These are phyloP conservation scores for Naganishia kalamii DNA, from an alignment of 768 basidiomycete species.

Conservation along the genomic window DNA sequence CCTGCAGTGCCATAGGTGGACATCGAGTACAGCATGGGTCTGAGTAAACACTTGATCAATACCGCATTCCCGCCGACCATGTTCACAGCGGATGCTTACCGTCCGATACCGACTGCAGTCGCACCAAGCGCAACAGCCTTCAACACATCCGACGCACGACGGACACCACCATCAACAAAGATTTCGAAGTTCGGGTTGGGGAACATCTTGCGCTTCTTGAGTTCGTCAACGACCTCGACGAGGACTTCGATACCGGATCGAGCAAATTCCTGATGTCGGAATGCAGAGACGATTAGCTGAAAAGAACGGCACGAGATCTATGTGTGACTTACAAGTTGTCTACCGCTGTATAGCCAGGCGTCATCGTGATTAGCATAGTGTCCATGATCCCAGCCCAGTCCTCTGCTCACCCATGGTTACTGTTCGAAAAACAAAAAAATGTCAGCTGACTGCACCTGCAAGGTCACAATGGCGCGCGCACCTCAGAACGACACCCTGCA, in stretches of 20 bases:
- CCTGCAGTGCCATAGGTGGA: constrained; percentile 72
- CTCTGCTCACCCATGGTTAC: not conserved
- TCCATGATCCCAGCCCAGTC: no score
- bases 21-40: constrained; percentile 51
- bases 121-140: constrained; percentile 84
- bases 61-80: not conserved
- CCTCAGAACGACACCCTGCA: constrained; percentile 41
- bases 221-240: constrained; percentile 69
- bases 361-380: not conserved
- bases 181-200: constrained; percentile 69
- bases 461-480: not conserved
- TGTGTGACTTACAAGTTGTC: constrained; percentile 28
- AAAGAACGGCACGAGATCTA: not conserved
- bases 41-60: constrained; percentile 35
- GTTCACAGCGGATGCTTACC: constrained; percentile 47
- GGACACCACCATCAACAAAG: constrained; percentile 89
- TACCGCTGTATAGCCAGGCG: constrained; percentile 21
- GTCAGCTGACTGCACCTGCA: not conserved
- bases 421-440: constrained; percentile 67
- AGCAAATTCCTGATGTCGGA: constrained; percentile 49
- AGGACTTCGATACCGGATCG: constrained; percentile 86
- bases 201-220: constrained; percentile 63
- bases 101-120: constrained; percentile 61
- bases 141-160: constrained; percentile 79
- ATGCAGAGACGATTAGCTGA: no score